These are phyloP conservation scores for Cylindrotheca closterium DNA, from an alignment of 108 stramenopile genomes.

Conservation along the genomic window DNA sequence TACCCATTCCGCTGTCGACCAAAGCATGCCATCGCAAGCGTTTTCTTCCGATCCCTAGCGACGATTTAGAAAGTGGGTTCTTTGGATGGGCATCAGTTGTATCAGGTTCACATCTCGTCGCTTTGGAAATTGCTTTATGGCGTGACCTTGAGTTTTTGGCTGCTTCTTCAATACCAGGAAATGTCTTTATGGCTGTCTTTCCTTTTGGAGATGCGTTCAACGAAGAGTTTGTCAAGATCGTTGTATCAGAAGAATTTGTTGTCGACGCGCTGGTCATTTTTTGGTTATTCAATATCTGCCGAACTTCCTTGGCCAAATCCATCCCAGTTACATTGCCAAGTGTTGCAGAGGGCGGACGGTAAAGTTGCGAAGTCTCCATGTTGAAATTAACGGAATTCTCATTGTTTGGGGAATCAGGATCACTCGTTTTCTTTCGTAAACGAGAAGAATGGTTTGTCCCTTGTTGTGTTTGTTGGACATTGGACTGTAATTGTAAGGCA, in stretches of 20 bases:
- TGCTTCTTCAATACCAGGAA: conserved; percentile 62
- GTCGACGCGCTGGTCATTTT: conserved; percentile 20
- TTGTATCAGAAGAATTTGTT: conserved; percentile 14
- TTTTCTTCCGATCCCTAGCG: conserved; percentile 19
- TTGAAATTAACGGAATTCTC: conserved; percentile 16
- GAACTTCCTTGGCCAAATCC: conserved; percentile 58
- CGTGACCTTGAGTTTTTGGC: conserved; percentile 48
- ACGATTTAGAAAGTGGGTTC: conserved; percentile 6
- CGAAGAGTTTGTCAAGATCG: conserved; percentile 13
- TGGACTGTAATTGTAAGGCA: conserved; percentile 11
- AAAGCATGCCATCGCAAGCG: conserved; percentile 64
- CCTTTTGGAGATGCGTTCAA: conserved; percentile 1
- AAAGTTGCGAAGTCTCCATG: conserved; percentile 1
- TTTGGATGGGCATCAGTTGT: conserved; percentile 15
- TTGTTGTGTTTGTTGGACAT: not conserved
- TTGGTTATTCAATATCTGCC: conserved; percentile 55
- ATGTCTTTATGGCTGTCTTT: conserved; percentile 13
- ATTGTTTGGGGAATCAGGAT: conserved; percentile 4
- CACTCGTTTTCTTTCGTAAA: not conserved
- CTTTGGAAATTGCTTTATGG: conserved; percentile 32
- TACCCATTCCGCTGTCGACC: conserved; percentile 74
- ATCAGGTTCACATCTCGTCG: conserved; percentile 8
- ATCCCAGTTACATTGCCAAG: conserved; percentile 57
- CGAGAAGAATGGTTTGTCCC: not conserved
- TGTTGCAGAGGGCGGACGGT: conserved; percentile 41